Evolutionary conservation across 257 asterid species (phyloP), one percentile per base, ranked within the genome.

Genomic region (Rubia yunnanensis): DNA sequence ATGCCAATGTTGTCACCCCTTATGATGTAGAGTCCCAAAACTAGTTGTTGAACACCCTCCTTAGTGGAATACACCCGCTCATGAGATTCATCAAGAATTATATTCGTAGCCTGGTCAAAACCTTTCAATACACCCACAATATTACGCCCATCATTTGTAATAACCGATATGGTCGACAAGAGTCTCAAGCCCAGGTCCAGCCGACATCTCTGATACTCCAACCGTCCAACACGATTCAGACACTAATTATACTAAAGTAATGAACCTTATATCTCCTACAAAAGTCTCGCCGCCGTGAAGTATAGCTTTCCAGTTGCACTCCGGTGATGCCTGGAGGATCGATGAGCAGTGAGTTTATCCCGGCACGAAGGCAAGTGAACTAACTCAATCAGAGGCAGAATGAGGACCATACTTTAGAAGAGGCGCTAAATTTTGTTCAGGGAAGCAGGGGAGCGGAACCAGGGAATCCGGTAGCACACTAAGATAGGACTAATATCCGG

Each of bases 61-160:
- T 92, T 90, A 56, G 97, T 92, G 69, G 99, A 92, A 78, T 92
- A 92, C 18, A 92, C 99, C 44, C 99, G 84, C 78, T 92, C 99
- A 69, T 92, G 96, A 72, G 99, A 94, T 79, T 94, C 99, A 67
- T 94, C 99, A 54, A 94, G 96, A 60, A 94, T 90, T 69, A 94
- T 83, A 78, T 94, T 90, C 34, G 97, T 94, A 50, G 99, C 99
- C 81, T 94, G 96, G 70, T 94, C 97, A 63, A 86, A 90, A 63
- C 97, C 97, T 84, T 84, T 94, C 72, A 94, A 84, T 72, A 86
- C 72, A 59, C 97, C 99, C 87, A 89, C 96, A 58, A 89, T 92
- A 69, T 85, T 89, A 41, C 98, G 88, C 57, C 98, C 98, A 59
- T 92, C 98, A 77, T 89, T 92, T 66, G 97, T 92, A 79, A 92